Base-by-base conservation (phyloP, 768 basidiomycete genomes). In the Russula abietina region DNA sequence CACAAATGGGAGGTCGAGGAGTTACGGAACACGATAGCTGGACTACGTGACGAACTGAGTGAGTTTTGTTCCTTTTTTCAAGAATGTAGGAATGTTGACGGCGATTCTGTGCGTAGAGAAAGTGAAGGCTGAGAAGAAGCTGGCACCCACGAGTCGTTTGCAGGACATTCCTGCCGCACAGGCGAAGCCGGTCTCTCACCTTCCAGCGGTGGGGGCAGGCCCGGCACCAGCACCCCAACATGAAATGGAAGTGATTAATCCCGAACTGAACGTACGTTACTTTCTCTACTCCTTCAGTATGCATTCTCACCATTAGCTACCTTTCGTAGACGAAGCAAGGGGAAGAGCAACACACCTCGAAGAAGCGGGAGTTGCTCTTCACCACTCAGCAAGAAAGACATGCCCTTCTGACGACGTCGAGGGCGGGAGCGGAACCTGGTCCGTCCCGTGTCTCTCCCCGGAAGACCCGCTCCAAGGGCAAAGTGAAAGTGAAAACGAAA, bases 11-110 rank as follows among this genome's bases (percentile, higher is more conserved):
- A 87, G 67, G 68, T 83, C 22, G 74, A 78, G 54, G 77, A 77
- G 8, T 72, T 90, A 11, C 79, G 83, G 61, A 73, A 66, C 8
- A 75, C 80, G 30, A 80, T 91, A 48, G 68, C 77, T 11, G 74
- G 71, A 19, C 76, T 91, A 33, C 79, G 80, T 59, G 69, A 73
- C 14, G 85, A 91, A 69, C 75, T 91, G 14, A 82, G 89, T 86
- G 64, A 19, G 78, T 73, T 0, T 11, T 36, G 0, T 10, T 43
- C 11, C 9, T 10, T 32, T 65, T 49, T 49, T 36, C 12, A 22
- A n/a, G 55, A 28, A 49, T 32, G 38, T 22, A 22, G 16, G 16
- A n/a, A 9, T 38, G 14, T 17, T 30, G 30, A 53, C 33, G 39
- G 57, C 58, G 4, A 4, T 53, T 36, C 24, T 61, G 6, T 38